Evolutionary conservation across 805 yeast genomes (phyloP), one percentile per base, ranked within the genome.

Genomic region (Lachancea sp.): DNA sequence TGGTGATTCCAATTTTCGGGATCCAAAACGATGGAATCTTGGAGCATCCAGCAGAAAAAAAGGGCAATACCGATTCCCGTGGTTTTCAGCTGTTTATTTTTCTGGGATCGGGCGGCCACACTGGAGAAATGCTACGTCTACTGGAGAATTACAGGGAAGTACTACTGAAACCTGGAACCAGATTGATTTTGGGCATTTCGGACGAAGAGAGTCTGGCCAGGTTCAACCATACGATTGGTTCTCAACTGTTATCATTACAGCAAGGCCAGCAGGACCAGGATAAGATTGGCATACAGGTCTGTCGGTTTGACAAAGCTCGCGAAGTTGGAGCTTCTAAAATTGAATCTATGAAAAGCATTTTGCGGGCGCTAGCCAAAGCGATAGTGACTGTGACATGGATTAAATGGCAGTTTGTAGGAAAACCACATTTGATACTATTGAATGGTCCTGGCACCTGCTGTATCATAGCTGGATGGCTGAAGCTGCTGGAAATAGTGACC

Each of bases 81-180:
- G 18, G 30, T n/a, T 22, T 34, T 29, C 28, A 31, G 20, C 24
- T 39, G 16, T 71, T 83, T 73, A 66, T 83, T 0, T 69, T 87
- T n/a, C 63, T 90, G 8, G 97, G 97, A 0, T 87, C 96, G 0
- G 98, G 98, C 2, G 97, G 97, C 2, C 97, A 88, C 54, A 88
- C 97, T 0, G 97, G 96, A 1, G 97, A 90, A 60, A 86, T 90
- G 94, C 59, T 89, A n/a, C 67, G 89, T 19, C 67, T 90, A 13
- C 57, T 86, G 8, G 45, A 56, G 4, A 57, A 59, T 5, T 64
- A 73, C 28, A 51, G 61, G 37, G 48, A 60, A 8, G 55, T 70
- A 0, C 66, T 82, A 0, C 61, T 74, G 5, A 70, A 71, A 3
- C 77, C 74, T 44, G 48, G 61, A 1, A 65, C 75, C 2, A 75